Conservation (phyloP, 345 rosid species). For the Cardiospermum halicacabum region DNA sequence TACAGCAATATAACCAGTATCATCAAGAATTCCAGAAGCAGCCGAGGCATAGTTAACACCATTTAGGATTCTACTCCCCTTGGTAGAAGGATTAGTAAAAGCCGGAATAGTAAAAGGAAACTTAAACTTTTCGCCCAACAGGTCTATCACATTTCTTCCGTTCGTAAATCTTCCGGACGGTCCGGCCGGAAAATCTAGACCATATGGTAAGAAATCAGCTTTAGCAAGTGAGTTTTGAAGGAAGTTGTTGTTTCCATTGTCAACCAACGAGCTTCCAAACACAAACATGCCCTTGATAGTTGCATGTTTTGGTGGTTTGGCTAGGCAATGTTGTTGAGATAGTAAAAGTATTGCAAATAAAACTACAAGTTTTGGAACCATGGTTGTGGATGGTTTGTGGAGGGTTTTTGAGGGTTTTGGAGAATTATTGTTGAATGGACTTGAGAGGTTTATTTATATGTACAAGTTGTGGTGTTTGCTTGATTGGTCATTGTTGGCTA, state of each 20-base stretch:
- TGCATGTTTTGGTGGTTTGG: not conserved
- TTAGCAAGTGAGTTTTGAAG: slow-evolving; percentile 30
- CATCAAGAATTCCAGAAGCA: slow-evolving; percentile 56
- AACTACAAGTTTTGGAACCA: slow-evolving; percentile 6
- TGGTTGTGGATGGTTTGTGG: not conserved
- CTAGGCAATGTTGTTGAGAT: not conserved
- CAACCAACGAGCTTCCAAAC: slow-evolving; percentile 65
- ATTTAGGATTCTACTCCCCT: slow-evolving; percentile 25
- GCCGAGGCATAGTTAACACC: slow-evolving; percentile 65
- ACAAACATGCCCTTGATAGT: slow-evolving; percentile 49
- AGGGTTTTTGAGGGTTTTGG: no score
- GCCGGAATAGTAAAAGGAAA: slow-evolving; percentile 41
- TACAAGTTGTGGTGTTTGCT: no score
- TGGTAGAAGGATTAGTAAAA: slow-evolving; percentile 40
- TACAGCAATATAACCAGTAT: slow-evolving; percentile 45
- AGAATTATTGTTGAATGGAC: not conserved
- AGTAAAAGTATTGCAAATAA: slow-evolving; percentile 11
- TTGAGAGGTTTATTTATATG: not conserved
- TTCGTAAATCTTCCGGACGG: slow-evolving; percentile 63
- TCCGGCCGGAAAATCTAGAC: slow-evolving; percentile 47
- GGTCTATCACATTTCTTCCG: slow-evolving; percentile 54
- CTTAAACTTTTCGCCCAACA: slow-evolving; percentile 30
- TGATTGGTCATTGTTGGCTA: no score
- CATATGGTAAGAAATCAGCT: slow-evolving; percentile 53
- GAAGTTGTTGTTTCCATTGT: slow-evolving; percentile 66